Evolutionary conservation across 202 grass and related monocot genomes (phyloP).

Genomic region (Dendrocalamus latiflorus): DNA sequence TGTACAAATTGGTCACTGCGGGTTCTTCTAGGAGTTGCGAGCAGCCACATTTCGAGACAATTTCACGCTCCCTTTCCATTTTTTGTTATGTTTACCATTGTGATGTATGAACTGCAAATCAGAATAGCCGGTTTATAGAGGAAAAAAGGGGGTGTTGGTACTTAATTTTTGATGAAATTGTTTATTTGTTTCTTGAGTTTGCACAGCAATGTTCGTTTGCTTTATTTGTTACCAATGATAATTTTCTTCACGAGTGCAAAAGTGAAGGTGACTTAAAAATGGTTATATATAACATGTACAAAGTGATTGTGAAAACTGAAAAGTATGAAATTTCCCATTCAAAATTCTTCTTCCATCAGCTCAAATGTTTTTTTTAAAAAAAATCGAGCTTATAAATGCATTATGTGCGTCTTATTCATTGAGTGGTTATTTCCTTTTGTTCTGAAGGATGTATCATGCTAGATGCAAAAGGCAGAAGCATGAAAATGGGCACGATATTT

Average conservation of each 20-base stretch:
- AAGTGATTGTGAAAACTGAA: neutral
- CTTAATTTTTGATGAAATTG: neutral
- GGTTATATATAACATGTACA: neutral
- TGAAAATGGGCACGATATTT: neutral
- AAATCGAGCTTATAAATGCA: neutral
- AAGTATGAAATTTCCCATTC: neutral
- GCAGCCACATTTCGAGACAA: neutral
- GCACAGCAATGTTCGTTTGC: neutral
- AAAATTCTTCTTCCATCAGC: neutral
- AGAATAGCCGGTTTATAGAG: neutral
- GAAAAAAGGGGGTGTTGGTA: neutral
- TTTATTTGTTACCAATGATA: neutral
- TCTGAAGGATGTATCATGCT: constrained; percentile 31
- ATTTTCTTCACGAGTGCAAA: neutral
- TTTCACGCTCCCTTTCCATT: neutral
- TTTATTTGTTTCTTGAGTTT: neutral
- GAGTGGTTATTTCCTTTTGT: neutral
- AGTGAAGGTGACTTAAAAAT: neutral
- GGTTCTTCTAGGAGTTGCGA: neutral
- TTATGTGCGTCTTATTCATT: neutral
- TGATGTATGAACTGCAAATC: neutral
- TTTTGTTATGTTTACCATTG: neutral
- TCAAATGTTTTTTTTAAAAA: neutral
- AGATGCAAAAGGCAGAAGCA: constrained; percentile 27
- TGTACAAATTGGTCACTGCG: neutral